Evolutionary conservation across 176 grass and related monocot genomes (phyloP), one percentile per base, ranked within the genome.

Genomic region (Elymus sibiricus): DNA sequence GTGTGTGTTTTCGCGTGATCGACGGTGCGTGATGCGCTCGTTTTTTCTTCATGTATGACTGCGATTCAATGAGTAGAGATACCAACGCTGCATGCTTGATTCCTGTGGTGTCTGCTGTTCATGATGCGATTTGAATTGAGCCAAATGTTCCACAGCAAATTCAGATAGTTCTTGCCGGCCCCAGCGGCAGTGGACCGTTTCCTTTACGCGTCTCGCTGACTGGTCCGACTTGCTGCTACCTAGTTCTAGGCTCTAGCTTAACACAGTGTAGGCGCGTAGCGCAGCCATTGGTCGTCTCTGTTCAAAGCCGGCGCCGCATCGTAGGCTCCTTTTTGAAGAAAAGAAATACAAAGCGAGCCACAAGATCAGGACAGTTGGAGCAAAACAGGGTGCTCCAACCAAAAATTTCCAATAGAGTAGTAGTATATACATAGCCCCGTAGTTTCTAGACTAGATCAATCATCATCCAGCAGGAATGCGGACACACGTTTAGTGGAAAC

Each of bases 221-320:
- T 29, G 31, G 72, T 71, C 63, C 64, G 73, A 71, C 64, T 77
- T 22, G 79, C 63, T 74, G 74, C 55, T 32, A 27, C 65, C 55
- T 32, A 27, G 64, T 37, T 61, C 37, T 32, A 26, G 7, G 14
- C 14, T 46, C 11, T 38, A 59, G n/a, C 29, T 46, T 74, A 53
- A 53, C 49, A 6, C 19, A 49, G 43, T 2, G 25, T 21, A 59
- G 61, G 34, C 16, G 49, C 16, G 49, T 53, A 53, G 16, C 35
- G 3, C 1, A 11, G 40, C 13, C 14, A 27, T 22, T 53, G 34
- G 53, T 3, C 2, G 83, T 47, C 44, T 59, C 63, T 22, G 84
- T 86, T 91, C 85, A 80, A 91, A 84, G 89, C 85, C 81, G 69
- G 68, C 85, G 89, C 84, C 84, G 62, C 66, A 49, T 21, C 22